phyloP scores from a whole-genome alignment of 2,329 filamentous ascomycete genomes.

The Diaporthe longicolla region DNA sequence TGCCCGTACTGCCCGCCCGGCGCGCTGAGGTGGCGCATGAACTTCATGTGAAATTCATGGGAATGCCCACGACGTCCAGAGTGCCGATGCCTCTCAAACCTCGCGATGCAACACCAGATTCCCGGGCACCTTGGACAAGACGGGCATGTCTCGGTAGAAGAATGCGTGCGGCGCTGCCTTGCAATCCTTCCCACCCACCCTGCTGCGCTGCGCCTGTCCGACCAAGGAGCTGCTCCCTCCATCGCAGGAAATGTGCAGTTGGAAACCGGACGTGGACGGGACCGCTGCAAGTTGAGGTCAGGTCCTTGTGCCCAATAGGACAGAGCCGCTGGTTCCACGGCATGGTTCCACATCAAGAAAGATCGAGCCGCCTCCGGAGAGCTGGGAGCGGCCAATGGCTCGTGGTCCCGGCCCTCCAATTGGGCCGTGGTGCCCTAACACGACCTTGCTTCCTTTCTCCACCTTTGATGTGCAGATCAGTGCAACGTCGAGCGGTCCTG shows the following conservation, averaged over 20 bases:
- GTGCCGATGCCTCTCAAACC: constrained; percentile 1
- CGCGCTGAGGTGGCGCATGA: constrained; percentile 10
- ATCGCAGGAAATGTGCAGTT: constrained; percentile 7
- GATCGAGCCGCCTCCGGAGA: constrained; percentile 25
- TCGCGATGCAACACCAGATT: constrained; percentile 14
- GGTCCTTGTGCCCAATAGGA: constrained; percentile 36
- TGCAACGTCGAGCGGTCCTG: constrained; percentile 33
- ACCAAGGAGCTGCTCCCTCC: constrained; percentile 7
- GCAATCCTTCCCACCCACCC: constrained; percentile 3
- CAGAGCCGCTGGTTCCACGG: constrained; percentile 28
- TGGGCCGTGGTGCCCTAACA: constrained; percentile 6
- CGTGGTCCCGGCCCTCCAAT: constrained; percentile 19
- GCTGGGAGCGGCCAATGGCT: constrained; percentile 28
- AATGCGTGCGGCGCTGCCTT: neutral
- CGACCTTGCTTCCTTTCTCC: constrained; percentile 20
- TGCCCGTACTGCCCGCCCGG: neutral
- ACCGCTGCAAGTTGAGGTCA: constrained; percentile 2
- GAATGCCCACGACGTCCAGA: neutral
- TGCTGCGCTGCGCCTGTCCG: constrained; percentile 5
- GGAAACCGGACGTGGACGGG: constrained; percentile 7
- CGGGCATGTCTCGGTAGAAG: constrained; percentile 26
- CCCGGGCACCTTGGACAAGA: neutral
- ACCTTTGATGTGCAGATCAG: constrained; percentile 32
- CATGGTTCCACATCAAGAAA: neutral
- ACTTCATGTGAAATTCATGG: constrained; percentile 27